These are phyloP conservation scores for Penicillium malachiteum DNA, from an alignment of 495 filamentous ascomycete species.

Conservation along the genomic window DNA sequence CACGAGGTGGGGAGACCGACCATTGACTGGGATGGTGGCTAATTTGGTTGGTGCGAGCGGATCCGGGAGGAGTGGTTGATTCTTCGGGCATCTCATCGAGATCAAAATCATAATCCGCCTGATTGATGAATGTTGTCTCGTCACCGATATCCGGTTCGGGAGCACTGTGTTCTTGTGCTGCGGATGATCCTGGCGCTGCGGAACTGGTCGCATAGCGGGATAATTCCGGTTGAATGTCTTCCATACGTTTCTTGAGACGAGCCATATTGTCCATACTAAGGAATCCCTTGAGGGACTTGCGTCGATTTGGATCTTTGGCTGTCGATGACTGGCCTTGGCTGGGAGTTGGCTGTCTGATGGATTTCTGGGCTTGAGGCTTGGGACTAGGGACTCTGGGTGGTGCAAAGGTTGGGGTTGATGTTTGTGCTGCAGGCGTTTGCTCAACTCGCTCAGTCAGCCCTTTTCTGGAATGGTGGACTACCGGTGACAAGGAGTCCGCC, in stretches of 20 bases:
- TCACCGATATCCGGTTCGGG: slow-evolving; percentile 1
- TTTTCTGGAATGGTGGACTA: background rate
- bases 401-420: background rate
- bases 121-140: slow-evolving; percentile 9
- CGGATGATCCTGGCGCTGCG: background rate
- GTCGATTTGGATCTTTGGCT: background rate
- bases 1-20: slow-evolving; percentile 9
- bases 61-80: slow-evolving; percentile 22
- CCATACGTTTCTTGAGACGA: background rate
- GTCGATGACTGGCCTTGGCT: background rate
- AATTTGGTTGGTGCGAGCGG: slow-evolving; percentile 19
- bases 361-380: background rate
- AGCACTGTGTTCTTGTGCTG: background rate
- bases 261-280: background rate
- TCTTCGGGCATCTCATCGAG: background rate
- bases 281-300: background rate
- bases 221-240: background rate
- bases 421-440: background rate
- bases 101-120: slow-evolving; percentile 15
- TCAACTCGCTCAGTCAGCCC: background rate
- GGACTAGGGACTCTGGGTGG: background rate
- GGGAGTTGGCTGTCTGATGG: background rate
- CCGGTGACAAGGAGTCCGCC: background rate
- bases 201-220: background rate
- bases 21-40: slow-evolving; percentile 12